Evolutionary conservation across 2,329 filamentous ascomycete genomes (phyloP).

Genomic region (Pseudogymnoascus sp.): DNA sequence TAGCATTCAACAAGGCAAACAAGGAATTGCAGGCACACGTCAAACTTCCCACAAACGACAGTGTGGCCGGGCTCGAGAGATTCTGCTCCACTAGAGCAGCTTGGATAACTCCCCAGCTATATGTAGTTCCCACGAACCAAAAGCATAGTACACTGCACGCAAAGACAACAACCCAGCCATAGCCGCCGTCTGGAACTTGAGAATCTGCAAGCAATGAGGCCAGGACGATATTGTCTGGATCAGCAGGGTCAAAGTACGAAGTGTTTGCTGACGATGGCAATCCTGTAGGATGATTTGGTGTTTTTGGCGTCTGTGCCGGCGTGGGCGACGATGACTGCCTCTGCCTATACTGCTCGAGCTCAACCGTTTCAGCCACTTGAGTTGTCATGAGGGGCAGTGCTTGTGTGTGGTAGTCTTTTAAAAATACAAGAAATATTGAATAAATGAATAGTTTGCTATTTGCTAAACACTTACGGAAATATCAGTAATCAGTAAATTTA

Average conservation of each 20-base stretch:
- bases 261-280: background rate
- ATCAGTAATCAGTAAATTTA: background rate
- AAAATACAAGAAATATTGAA: background rate
- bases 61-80: conserved; percentile 41
- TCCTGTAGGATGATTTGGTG: background rate
- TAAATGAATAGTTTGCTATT: background rate
- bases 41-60: conserved; percentile 52
- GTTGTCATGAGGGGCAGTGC: background rate
- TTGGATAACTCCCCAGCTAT: conserved; percentile 55
- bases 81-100: conserved; percentile 43
- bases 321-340: background rate
- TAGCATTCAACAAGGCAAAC: conserved; percentile 44
- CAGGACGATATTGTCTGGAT: conserved; percentile 31
- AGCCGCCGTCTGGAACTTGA: conserved; percentile 44
- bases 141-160: conserved; percentile 44
- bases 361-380: background rate
- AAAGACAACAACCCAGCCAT: conserved; percentile 48
- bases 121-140: conserved; percentile 49
- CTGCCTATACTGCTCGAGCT: background rate
- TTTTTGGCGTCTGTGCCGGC: background rate
- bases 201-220: conserved; percentile 39
- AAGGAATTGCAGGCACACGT: conserved; percentile 42
- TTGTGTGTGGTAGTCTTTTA: background rate
- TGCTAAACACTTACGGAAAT: background rate
- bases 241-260: conserved; percentile 18